These are phyloP conservation scores for Xylariaceae sp. DNA, from an alignment of 2,329 filamentous ascomycete species.

Conservation along the genomic window DNA sequence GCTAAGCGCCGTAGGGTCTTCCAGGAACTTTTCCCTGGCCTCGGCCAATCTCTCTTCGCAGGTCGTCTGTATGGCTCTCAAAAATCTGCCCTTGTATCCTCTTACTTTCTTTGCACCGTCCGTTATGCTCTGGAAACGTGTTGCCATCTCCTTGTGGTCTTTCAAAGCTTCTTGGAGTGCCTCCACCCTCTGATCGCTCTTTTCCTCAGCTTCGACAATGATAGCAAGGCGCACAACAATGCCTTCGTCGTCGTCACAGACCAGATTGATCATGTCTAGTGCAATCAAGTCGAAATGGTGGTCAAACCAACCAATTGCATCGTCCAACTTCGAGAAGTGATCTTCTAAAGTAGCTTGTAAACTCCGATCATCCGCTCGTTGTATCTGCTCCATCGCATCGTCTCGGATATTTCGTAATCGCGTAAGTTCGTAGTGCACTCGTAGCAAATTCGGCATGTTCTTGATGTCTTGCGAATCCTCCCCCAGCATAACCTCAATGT, in stretches of 20 bases:
- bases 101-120: slow-evolving; percentile 86
- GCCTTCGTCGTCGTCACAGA: slow-evolving; percentile 81
- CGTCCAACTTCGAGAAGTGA: slow-evolving; percentile 82
- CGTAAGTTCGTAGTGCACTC: slow-evolving; percentile 87
- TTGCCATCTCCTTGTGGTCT: slow-evolving; percentile 92
- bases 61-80: slow-evolving; percentile 70
- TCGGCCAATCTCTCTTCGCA: slow-evolving; percentile 71
- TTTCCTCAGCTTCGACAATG: slow-evolving; percentile 92
- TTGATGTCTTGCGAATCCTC: slow-evolving; percentile 83
- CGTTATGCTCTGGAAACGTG: slow-evolving; percentile 90
- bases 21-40: slow-evolving; percentile 70
- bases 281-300: slow-evolving; percentile 87
- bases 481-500: slow-evolving; percentile 72
- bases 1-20: slow-evolving; percentile 76
- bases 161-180: slow-evolving; percentile 91
- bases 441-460: slow-evolving; percentile 86
- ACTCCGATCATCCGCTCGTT: slow-evolving; percentile 66
- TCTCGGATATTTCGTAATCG: slow-evolving; percentile 90
- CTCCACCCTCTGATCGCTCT: slow-evolving; percentile 86
- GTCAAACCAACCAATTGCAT: slow-evolving; percentile 90
- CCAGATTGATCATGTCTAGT: slow-evolving; percentile 81
- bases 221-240: slow-evolving; percentile 88
- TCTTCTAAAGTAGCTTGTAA: slow-evolving; percentile 81
- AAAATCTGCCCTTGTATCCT: slow-evolving; percentile 95
- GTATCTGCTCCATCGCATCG: slow-evolving; percentile 95